A percentile compares a stretch with the other conserved stretches of the same genome.
phyloP scores from a whole-genome alignment of 2,329 filamentous ascomycete genomes.

The Neonectria punicea region DNA sequence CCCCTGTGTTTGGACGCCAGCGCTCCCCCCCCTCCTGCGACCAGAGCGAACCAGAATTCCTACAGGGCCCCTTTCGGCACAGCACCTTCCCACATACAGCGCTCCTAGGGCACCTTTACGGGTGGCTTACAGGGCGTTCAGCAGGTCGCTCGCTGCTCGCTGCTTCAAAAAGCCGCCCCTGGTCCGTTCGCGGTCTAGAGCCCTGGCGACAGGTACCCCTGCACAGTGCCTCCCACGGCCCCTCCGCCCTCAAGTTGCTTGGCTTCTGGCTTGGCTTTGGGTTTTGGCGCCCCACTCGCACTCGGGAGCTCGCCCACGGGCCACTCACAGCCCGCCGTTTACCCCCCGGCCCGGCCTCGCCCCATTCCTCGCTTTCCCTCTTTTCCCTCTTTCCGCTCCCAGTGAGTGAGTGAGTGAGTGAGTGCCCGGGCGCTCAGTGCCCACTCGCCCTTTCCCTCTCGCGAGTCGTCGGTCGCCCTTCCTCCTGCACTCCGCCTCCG shows the following conservation, averaged over 20 bases:
- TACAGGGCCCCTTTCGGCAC: neutral
- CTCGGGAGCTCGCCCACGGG: slow-evolving; percentile 30
- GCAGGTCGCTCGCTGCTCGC: neutral
- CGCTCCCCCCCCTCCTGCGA: neutral
- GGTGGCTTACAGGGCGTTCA: neutral
- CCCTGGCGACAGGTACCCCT: slow-evolving; percentile 34
- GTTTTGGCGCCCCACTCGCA: slow-evolving; percentile 17
- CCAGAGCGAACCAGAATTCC: neutral
- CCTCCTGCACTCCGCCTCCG: slow-evolving; percentile 30
- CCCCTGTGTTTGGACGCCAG: neutral
- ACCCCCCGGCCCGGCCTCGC: slow-evolving; percentile 16
- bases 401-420: no score
- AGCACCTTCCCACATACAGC: neutral
- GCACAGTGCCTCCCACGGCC: slow-evolving; percentile 41
- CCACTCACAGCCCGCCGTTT: slow-evolving; percentile 20
- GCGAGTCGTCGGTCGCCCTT: slow-evolving; percentile 10
- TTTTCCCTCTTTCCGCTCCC: slow-evolving; percentile 19
- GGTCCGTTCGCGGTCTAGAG: neutral
- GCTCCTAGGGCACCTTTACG: neutral
- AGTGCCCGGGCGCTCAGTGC: slow-evolving; percentile 6
- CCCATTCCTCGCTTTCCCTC: slow-evolving; percentile 21
- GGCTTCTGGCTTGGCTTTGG: slow-evolving; percentile 24
- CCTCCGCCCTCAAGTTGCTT: slow-evolving; percentile 4
- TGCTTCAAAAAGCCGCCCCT: neutral
- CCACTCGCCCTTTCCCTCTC: slow-evolving; percentile 17